These are phyloP conservation scores for Ceratocystis colombiana DNA, from an alignment of 2,329 filamentous ascomycete genomes.

Conservation along the genomic window DNA sequence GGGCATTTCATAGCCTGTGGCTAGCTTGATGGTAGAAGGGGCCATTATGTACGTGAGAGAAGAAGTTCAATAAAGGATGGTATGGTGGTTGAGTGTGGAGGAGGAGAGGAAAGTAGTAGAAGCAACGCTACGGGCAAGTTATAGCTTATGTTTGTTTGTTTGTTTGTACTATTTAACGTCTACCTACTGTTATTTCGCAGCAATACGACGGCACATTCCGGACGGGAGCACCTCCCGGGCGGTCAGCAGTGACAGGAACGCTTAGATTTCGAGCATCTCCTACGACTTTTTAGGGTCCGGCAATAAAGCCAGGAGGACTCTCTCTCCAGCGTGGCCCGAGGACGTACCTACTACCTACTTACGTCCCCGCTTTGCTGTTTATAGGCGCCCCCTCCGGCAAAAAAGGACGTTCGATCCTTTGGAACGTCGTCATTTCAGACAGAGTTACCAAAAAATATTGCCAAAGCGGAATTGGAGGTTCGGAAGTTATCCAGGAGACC, in stretches of 20 bases:
- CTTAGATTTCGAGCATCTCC: no score
- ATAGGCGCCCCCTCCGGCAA: constrained; percentile 32
- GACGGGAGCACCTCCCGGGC: no score
- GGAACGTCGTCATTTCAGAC: constrained; percentile 40
- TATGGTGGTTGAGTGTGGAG: not conserved
- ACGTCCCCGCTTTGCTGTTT: not conserved
- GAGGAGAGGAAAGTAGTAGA: constrained; percentile 24
- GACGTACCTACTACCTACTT: not conserved
- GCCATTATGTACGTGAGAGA: constrained; percentile 22
- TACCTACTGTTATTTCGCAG: no score
- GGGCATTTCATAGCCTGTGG: constrained; percentile 59
- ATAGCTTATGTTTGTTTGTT: no score
- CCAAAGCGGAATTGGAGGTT: not conserved
- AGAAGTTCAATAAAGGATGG: not conserved
- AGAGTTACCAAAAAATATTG: not conserved
- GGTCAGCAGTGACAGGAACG: no score
- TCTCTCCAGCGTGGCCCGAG: no score
- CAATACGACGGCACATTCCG: no score
- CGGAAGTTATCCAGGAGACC: not conserved
- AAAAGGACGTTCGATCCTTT: constrained; percentile 30
- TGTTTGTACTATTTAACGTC: no score
- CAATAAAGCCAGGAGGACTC: no score
- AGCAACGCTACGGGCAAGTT: constrained; percentile 28
- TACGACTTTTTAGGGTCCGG: no score
- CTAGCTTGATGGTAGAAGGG: constrained; percentile 45